Conservation (phyloP, 1,284 basidiomycete genomes). For the Moesziomyces sp. region DNA sequence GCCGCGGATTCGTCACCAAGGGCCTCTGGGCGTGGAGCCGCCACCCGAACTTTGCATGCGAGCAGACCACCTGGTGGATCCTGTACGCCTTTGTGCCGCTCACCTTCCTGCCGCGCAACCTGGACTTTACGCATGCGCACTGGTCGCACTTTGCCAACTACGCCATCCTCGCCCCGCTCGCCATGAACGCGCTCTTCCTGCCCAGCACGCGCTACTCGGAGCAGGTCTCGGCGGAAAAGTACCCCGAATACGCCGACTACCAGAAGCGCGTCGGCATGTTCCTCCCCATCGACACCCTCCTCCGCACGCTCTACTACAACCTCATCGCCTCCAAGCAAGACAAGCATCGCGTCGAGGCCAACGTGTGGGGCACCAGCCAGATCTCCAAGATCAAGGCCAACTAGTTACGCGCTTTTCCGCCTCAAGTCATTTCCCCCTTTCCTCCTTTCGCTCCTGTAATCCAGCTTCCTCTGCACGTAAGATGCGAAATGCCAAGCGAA, state of each 20-base stretch:
- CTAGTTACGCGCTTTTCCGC: constrained; percentile 1
- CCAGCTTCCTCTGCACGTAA: no score
- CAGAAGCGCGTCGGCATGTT: constrained; percentile 86
- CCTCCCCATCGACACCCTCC: constrained; percentile 72
- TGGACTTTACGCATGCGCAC: constrained; percentile 51
- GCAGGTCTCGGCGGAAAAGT: constrained; percentile 80
- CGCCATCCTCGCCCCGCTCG: constrained; percentile 51
- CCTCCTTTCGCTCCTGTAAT: background rate
- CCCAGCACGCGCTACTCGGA: constrained; percentile 80
- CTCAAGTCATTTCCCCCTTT: background rate
- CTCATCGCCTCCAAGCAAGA: constrained; percentile 38
- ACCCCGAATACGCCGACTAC: constrained; percentile 81
- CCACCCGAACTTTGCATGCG: constrained; percentile 91
- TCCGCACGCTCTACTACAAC: constrained; percentile 66
- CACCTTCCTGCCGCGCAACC: constrained; percentile 72
- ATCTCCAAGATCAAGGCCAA: constrained; percentile 36
- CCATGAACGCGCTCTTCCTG: constrained; percentile 59
- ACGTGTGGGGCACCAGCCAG: constrained; percentile 54
- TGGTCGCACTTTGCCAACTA: constrained; percentile 63
- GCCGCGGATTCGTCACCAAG: constrained; percentile 83
- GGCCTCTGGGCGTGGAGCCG: constrained; percentile 87
- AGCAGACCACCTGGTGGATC: constrained; percentile 86
- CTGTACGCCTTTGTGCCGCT: constrained; percentile 66
- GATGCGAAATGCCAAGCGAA: no score
- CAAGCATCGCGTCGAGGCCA: constrained; percentile 43